Evolutionary conservation across 768 basidiomycete species (phyloP).

Genomic region (Austroboletus eburneus): DNA sequence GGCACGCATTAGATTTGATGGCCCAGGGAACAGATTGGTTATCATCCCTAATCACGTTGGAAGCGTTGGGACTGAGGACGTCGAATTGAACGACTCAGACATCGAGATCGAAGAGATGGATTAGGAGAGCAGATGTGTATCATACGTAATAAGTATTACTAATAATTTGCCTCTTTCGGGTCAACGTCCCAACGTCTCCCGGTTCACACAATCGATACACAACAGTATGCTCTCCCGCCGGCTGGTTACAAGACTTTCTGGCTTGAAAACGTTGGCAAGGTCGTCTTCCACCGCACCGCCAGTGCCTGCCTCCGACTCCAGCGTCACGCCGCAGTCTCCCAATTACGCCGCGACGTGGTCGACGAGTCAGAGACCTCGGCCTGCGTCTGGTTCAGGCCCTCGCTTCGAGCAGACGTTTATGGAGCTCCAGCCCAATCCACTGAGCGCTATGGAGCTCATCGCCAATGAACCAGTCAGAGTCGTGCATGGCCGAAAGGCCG

Average conservation of each 20-base stretch:
- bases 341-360: conserved; percentile 86
- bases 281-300: conserved; percentile 22
- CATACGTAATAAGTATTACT: too few species aligned
- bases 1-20: conserved; percentile 73
- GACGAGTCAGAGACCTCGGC: conserved; percentile 70
- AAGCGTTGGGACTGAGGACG: conserved; percentile 36
- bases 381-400: conserved; percentile 54
- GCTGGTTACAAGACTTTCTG: conserved; percentile 17
- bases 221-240: conserved; percentile 28
- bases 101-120: conserved; percentile 26
- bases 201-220: too few species aligned
- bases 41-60: conserved; percentile 83
- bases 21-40: conserved; percentile 70
- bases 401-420: conserved; percentile 91
- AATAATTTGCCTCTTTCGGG: too few species aligned
- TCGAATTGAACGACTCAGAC: conserved; percentile 62
- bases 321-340: conserved; percentile 65
- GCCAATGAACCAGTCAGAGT: conserved; percentile 80
- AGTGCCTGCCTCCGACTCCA: conserved; percentile 20
- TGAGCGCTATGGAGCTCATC: conserved; percentile 89
- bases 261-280: conserved; percentile 13
- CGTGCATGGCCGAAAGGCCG: conserved; percentile 77
- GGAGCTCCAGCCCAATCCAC: conserved; percentile 83
- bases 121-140: neutral
- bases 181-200: too few species aligned